Base-by-base conservation (phyloP, 2,329 filamentous ascomycete genomes). In the Ilyonectria mors-panacis region DNA sequence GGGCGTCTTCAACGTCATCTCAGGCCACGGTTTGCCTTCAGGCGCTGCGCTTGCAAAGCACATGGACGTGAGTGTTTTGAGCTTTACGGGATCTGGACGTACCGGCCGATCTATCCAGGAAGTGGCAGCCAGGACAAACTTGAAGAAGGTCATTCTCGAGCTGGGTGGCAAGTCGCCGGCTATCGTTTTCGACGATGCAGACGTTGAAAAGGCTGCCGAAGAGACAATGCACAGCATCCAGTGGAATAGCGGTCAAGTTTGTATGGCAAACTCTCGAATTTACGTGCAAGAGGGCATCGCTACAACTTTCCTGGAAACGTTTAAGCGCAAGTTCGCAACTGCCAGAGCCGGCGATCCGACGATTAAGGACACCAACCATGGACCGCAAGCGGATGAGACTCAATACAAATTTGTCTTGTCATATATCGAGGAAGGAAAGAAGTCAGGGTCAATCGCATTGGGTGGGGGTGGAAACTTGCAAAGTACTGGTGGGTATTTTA, bases 81-180 rank as follows among this genome's bases (percentile, higher is more conserved):
- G 91, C 1, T 96, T 96, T 73, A 95, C 93, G 0, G 93, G 93
- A 30, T 92, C 89, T 9, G 92, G 90, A 2, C 85, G 84, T 2
- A 94, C 92, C 0, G 93, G 91, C 1, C 88, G 89, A 63, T 84
- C 90, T 59, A 93, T 95, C 60, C 93, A 94, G 87, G 92, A 92
- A 75, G 86, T 89, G 76, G 92, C 93, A 0, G 86, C 90, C 5
- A 82, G 86, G 1, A 92, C 85, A 6, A 88, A 88, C 68, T 78
- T 90, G 73, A 92, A 92, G 81, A 90, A 90, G 73, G 86, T 92
- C 10, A 88, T 88, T 2, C 84, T 92, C 19, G 90, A 92, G 78
- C 87, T 91, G 0, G 91, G 91, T n/a, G 91, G 91, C 53, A 93
- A 93, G 78, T 89, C 86, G 1, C 90, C 91, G 0, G 83, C 89